A percentile compares a stretch with the other conserved stretches of the same genome.
phyloP scores from a whole-genome alignment of 176 grass and related monocot species.

The Calamus simplicifolius region DNA sequence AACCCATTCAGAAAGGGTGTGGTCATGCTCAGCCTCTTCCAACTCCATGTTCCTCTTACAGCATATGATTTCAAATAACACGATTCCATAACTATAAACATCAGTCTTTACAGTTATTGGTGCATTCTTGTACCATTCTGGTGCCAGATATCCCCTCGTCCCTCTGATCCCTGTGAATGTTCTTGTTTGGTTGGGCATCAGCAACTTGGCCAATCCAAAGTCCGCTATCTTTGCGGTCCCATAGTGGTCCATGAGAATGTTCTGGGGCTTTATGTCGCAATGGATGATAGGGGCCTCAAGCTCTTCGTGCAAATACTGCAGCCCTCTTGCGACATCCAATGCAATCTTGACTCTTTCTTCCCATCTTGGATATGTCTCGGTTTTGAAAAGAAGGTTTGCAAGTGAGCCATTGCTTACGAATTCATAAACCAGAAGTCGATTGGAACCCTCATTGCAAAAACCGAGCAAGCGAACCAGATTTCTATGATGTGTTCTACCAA shows the following conservation, averaged over 20 bases:
- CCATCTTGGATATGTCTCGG: conserved; percentile 20
- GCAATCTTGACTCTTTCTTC: conserved; percentile 23
- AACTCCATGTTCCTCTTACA: conserved; percentile 34
- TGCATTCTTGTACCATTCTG: conserved; percentile 28
- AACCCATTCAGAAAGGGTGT: conserved; percentile 18
- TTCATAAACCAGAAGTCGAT: conserved; percentile 45
- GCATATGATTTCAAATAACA: conserved; percentile 37
- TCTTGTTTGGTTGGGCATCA: conserved; percentile 29
- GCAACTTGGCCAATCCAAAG: conserved; percentile 47
- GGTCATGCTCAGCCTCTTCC: conserved; percentile 15
- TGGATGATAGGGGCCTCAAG: conserved; percentile 32
- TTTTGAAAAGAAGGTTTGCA: conserved; percentile 36
- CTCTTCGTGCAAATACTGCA: conserved; percentile 44
- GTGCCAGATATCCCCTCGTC: conserved; percentile 41
- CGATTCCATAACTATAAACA: conserved; percentile 55
- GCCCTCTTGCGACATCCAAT: conserved; percentile 20
- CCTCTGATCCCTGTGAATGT: conserved; percentile 38
- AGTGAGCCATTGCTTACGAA: conserved; percentile 54
- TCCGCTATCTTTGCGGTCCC: conserved; percentile 49
- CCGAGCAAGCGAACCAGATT: conserved; percentile 48
- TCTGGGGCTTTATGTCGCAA: conserved; percentile 53
- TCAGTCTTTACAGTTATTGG: conserved; percentile 35
- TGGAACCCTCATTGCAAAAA: conserved; percentile 34
- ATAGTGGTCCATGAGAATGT: conserved; percentile 38
- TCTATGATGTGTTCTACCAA: conserved; percentile 40